Evolutionary conservation across 1,284 basidiomycete genomes (phyloP).

Genomic region (Trichosporon faecale): DNA sequence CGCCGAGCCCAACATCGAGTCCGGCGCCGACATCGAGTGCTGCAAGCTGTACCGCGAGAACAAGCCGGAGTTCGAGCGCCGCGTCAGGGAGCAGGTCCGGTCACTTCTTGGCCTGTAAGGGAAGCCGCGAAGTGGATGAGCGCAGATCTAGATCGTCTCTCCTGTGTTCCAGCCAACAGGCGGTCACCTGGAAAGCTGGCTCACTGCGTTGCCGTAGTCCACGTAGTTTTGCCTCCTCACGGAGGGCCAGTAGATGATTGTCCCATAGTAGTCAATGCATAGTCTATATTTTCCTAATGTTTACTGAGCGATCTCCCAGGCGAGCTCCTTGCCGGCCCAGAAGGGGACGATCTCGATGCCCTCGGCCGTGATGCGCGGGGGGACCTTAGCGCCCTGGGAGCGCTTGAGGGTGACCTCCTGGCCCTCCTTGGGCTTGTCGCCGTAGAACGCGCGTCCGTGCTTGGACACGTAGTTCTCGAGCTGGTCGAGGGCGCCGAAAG

Average conservation of each 20-base stretch:
- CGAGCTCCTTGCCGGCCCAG: slow-evolving; percentile 79
- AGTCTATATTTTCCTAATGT: background rate
- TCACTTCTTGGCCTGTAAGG: slow-evolving; percentile 53
- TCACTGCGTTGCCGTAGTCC: too few relatives aligned
- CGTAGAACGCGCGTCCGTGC: slow-evolving; percentile 78
- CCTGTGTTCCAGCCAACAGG: too few relatives aligned
- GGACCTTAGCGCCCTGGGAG: slow-evolving; percentile 49
- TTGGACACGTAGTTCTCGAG: slow-evolving; percentile 73
- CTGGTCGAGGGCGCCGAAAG: slow-evolving; percentile 76
- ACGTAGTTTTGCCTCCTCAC: too few relatives aligned
- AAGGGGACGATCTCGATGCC: slow-evolving; percentile 76
- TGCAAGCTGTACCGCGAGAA: slow-evolving; percentile 93
- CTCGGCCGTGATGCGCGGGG: slow-evolving; percentile 56
- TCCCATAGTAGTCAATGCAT: background rate
- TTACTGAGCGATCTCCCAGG: slow-evolving; percentile 67
- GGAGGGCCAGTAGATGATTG: background rate
- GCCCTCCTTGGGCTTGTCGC: slow-evolving; percentile 50
- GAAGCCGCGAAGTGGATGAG: too few relatives aligned
- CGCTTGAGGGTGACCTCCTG: slow-evolving; percentile 52
- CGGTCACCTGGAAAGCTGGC: too few relatives aligned
- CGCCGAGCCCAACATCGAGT: slow-evolving; percentile 99
- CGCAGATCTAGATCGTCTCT: too few relatives aligned
- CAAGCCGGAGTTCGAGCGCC: slow-evolving; percentile 57
- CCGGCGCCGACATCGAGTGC: slow-evolving; percentile 95
- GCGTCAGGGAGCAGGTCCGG: slow-evolving; percentile 54